Percentiles rank a stretch among this genome's conserved stretches.
Conservation (phyloP, 129 eudicot genomes). For the Arctium lappa region DNA sequence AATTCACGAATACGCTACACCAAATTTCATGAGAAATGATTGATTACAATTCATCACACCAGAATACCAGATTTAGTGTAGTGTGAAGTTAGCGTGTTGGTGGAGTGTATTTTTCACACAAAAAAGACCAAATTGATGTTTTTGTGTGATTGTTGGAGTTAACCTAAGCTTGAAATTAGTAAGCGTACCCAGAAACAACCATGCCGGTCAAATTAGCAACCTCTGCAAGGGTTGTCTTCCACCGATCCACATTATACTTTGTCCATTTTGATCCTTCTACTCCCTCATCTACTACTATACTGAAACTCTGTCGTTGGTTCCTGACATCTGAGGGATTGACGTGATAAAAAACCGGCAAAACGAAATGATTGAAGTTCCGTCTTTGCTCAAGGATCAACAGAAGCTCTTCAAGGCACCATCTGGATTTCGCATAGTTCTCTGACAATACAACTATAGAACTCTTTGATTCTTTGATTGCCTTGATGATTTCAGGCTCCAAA, state of each 20-base stretch:
- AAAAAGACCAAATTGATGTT: too few relatives aligned
- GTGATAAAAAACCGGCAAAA: not conserved
- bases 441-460: too few relatives aligned
- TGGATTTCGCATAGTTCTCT: not conserved
- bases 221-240: conserved; percentile 6
- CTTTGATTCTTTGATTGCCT: not conserved
- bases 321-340: not conserved
- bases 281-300: not conserved
- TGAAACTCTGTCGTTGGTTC: not conserved
- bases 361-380: not conserved
- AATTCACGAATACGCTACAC: not conserved
- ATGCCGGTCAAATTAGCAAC: not conserved
- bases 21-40: not conserved
- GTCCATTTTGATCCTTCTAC: conserved; percentile 7
- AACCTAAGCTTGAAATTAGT: not conserved
- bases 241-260: not conserved
- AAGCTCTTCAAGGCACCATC: conserved; percentile 13
- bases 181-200: not conserved
- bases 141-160: too few relatives aligned
- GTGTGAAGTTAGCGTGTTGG: too few relatives aligned
- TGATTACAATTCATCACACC: too few relatives aligned
- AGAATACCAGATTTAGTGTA: too few relatives aligned
- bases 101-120: too few relatives aligned
- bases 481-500: not conserved
- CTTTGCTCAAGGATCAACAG: not conserved